Percentiles rank a stretch among this genome's conserved stretches.
phyloP scores from a whole-genome alignment of 2,329 filamentous ascomycete genomes.

The Exophiala calicioides region DNA sequence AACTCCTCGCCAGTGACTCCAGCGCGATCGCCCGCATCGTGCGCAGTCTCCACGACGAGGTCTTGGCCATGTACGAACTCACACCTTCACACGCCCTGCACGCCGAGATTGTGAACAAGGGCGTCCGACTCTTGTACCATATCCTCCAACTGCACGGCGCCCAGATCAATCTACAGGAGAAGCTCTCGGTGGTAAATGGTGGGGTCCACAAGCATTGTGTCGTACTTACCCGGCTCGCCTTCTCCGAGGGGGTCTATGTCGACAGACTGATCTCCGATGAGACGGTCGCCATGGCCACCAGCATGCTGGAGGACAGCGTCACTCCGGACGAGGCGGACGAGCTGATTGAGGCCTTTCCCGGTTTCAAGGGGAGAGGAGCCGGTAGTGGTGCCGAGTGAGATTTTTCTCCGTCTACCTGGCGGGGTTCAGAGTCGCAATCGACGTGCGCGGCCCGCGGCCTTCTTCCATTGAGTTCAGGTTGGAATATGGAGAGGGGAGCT shows the following conservation, averaged over 20 bases:
- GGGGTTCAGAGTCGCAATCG: too few species aligned
- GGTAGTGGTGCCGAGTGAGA: slow-evolving; percentile 9
- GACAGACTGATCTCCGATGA: slow-evolving; percentile 76
- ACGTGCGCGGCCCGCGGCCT: too few species aligned
- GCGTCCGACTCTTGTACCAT: slow-evolving; percentile 62
- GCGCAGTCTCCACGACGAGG: slow-evolving; percentile 70
- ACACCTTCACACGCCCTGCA: slow-evolving; percentile 49
- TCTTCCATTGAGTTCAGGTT: too few species aligned
- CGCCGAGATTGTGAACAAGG: slow-evolving; percentile 58
- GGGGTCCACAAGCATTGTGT: slow-evolving; percentile 81
- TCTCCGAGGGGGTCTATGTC: slow-evolving; percentile 75
- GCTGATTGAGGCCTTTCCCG: slow-evolving; percentile 50
- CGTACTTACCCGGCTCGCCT: slow-evolving; percentile 78
- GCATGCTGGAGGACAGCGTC: slow-evolving; percentile 75
- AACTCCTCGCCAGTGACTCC: slow-evolving; percentile 67
- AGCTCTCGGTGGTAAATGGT: slow-evolving; percentile 68
- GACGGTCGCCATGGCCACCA: slow-evolving; percentile 77
- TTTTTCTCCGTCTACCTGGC: too few species aligned
- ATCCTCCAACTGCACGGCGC: slow-evolving; percentile 62
- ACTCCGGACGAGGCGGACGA: slow-evolving; percentile 76
- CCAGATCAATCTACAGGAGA: slow-evolving; percentile 67
- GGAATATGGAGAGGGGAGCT: too few species aligned
- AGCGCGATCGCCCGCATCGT: slow-evolving; percentile 74
- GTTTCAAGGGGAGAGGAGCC: slow-evolving; percentile 28
- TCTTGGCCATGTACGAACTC: slow-evolving; percentile 61